phyloP scores from a whole-genome alignment of 164 flowering plant species.

The Stephania yunnanensis region DNA sequence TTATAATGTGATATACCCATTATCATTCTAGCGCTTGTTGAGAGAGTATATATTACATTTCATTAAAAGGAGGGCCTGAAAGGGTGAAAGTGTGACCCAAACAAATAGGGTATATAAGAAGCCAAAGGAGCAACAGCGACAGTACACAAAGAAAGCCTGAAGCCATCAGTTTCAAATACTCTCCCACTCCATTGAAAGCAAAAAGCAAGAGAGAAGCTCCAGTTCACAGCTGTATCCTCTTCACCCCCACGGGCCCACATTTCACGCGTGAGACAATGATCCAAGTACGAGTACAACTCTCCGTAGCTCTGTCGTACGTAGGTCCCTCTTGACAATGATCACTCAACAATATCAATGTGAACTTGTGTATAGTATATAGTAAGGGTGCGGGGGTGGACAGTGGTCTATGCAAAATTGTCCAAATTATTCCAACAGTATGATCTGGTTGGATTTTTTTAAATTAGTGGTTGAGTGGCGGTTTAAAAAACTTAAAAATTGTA shows the following conservation, averaged over 20 bases:
- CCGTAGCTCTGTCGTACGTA: neutral
- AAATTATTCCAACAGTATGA: too few species aligned
- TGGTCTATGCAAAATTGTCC: too few species aligned
- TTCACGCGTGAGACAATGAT: neutral
- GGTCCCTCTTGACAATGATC: neutral
- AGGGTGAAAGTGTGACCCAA: neutral
- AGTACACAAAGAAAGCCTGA: neutral
- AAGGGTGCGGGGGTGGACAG: too few species aligned
- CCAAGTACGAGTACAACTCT: neutral
- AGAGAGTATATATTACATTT: too few species aligned
- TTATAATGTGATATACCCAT: too few species aligned
- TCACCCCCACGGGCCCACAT: neutral
- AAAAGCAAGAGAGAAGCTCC: neutral
- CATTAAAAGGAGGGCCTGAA: neutral
- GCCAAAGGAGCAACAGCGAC: neutral
- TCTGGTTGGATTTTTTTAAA: too few species aligned
- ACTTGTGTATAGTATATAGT: too few species aligned
- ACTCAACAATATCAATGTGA: neutral
- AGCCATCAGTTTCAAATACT: neutral
- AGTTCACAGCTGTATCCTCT: neutral
- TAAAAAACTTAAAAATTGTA: too few species aligned
- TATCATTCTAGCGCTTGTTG: too few species aligned
- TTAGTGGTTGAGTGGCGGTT: too few species aligned
- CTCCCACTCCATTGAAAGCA: neutral
- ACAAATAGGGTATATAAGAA: neutral